Evolutionary conservation across 169 alveolate genomes (phyloP).

Genomic region (Cryptosporidium ryanae): DNA sequence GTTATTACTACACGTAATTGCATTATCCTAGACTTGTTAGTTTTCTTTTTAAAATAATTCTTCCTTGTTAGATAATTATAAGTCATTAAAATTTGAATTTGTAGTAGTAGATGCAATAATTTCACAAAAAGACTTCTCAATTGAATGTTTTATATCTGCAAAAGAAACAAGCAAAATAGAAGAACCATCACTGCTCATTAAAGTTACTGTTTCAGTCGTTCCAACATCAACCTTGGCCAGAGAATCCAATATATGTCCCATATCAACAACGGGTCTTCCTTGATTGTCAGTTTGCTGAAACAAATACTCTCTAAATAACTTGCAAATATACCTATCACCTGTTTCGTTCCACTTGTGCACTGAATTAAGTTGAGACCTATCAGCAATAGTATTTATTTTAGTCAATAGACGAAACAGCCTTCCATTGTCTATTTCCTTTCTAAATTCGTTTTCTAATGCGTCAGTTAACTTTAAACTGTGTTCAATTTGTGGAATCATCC

Average conservation of each 20-base stretch:
- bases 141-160: conserved; percentile 60
- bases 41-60: conserved; percentile 24
- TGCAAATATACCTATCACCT: conserved; percentile 67
- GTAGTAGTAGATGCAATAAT: conserved; percentile 67
- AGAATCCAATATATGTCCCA: conserved; percentile 71
- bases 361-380: conserved; percentile 69
- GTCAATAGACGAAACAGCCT: conserved; percentile 60
- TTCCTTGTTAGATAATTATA: not conserved
- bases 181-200: conserved; percentile 73
- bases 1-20: too few species aligned
- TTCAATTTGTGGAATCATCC: conserved; percentile 74
- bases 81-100: conserved; percentile 35
- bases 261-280: conserved; percentile 69
- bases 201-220: conserved; percentile 66
- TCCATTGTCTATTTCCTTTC: conserved; percentile 71
- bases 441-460: conserved; percentile 69
- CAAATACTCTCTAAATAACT: conserved; percentile 60
- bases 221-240: conserved; percentile 73
- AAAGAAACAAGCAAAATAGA: conserved; percentile 61
- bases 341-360: conserved; percentile 74
- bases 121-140: conserved; percentile 64
- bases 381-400: conserved; percentile 69
- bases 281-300: conserved; percentile 72
- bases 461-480: conserved; percentile 68
- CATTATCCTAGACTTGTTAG: too few species aligned